Base-by-base conservation (phyloP, 2,329 filamentous ascomycete species). In the Colletotrichum cereale region DNA sequence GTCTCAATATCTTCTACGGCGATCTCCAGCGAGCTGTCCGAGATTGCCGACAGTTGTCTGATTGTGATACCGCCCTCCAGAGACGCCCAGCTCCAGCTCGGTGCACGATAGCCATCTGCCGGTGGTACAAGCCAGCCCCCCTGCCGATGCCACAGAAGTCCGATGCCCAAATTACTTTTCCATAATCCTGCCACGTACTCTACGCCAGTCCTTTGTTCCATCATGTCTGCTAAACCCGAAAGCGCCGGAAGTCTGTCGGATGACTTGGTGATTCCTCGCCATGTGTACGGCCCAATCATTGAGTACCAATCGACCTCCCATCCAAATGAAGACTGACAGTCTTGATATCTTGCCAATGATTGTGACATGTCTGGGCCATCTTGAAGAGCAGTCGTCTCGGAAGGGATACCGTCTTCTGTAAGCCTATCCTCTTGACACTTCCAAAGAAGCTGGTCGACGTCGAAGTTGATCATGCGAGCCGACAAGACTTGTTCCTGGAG, bases 401-500 rank as follows among this genome's bases (percentile, higher is more conserved):
- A 26, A 16, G 48, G 10, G 11, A 52, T 29, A 24, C 48, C 48
- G 48, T 52, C 48, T 10, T 52, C 48, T 12, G 48, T 14, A 10
- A 52, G 48, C n/a, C 48, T 24, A 18, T 24, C 48, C 48, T 52
- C 48, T 24, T 29, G 36, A 38, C 75, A 76, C 56, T 75, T 74
- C 58, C 70, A 76, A 11, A 70, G 44, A n/a, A 76, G 66, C 60
- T 76, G 73, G 12, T 70, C 48, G 31, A 40, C 18, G 8, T 55
- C 62, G 36, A 69, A 76, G 52, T 75, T 69, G 11, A 76, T 29
- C 1, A 73, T 61, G 5, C 75, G 62, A 12, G 75, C 67, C 1
- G 75, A 74, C 14, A 77, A 71, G 16, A 76, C 52, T 8, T 73
- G 64, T 47, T 77, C 75, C 57, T 77, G 75, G 40, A 75, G 67